Evolutionary conservation across 2,329 filamentous ascomycete species (phyloP), one percentile per base, ranked within the genome.

Genomic region (Fusarium tupiense): DNA sequence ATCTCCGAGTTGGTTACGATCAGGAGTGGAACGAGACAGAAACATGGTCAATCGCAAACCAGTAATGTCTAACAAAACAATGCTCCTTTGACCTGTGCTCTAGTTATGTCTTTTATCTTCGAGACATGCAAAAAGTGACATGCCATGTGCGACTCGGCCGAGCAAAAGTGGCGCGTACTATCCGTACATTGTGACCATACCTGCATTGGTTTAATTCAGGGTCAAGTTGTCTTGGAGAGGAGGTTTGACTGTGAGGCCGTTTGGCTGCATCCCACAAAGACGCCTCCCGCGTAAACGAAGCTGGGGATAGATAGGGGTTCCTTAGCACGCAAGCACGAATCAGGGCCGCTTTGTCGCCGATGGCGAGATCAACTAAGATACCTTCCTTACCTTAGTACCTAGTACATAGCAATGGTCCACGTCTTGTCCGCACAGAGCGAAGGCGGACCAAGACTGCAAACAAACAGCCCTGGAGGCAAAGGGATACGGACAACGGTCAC

Each of bases 391-490:
- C 14, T 35, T 35, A 16, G 33, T 16, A 35, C 33, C 33, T 35
- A 35, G 33, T 43, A n/a, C n/a, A n/a, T n/a, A 40, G 22, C 24
- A 59, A 43, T 43, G 20, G 14, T 46, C 31, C 31, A 43, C 37
- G 16, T 40, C 41, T 47, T 24, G 64, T 43, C 53, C 20, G 26
- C 29, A 40, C 49, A 20, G 67, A 71, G 40, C 22, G 22, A 67
- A 57, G 66, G 61, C 29, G 67, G 67, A 24, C 26, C 41, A 58
- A 67, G 52, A 47, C 49, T 44, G 41, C 20, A 35, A 71, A 60
- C 40, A 66, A 71, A 60, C 40, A 66, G 67, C 67, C 67, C 53
- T 71, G 67, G 66, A 70, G 57, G 37, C 43, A 46, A 56, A 70
- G 31, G 52, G 43, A 53, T 26, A 54, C 35, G 20, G 35, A 22